Percentiles rank a stretch among this genome's conserved stretches.
These are phyloP conservation scores for Ceriops tagal DNA, from an alignment of 345 rosid genomes.

Conservation along the genomic window DNA sequence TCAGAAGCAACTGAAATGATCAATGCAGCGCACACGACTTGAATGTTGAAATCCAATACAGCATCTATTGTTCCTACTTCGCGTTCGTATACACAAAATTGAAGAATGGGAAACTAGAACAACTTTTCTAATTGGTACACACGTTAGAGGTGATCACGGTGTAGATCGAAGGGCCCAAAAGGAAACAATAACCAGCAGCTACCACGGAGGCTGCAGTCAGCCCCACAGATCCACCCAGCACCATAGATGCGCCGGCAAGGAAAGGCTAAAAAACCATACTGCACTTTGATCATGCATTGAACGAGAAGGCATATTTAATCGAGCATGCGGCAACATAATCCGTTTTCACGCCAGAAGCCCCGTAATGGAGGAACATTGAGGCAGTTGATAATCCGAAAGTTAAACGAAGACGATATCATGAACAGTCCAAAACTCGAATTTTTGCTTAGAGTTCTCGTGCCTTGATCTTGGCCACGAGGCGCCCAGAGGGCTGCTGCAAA, in stretches of 20 bases:
- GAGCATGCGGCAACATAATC: background rate
- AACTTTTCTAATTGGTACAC: no score
- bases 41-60: no score
- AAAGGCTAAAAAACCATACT: conserved; percentile 8
- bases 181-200: background rate
- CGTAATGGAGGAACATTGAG: conserved; percentile 2
- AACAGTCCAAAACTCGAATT: background rate
- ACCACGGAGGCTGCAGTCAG: background rate
- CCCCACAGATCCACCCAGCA: background rate
- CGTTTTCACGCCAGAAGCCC: background rate
- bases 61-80: no score
- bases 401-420: background rate
- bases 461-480: background rate
- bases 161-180: background rate
- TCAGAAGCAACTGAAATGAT: no score
- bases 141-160: background rate
- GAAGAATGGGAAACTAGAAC: no score
- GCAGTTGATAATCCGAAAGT: conserved; percentile 11
- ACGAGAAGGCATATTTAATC: conserved; percentile 4
- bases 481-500: background rate
- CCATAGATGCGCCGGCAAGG: conserved; percentile 3
- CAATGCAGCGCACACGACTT: no score
- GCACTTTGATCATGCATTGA: conserved; percentile 2
- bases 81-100: no score
- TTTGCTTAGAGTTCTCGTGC: background rate